phyloP scores from a whole-genome alignment of 805 yeast genomes.

The Priceomyces carsonii region DNA sequence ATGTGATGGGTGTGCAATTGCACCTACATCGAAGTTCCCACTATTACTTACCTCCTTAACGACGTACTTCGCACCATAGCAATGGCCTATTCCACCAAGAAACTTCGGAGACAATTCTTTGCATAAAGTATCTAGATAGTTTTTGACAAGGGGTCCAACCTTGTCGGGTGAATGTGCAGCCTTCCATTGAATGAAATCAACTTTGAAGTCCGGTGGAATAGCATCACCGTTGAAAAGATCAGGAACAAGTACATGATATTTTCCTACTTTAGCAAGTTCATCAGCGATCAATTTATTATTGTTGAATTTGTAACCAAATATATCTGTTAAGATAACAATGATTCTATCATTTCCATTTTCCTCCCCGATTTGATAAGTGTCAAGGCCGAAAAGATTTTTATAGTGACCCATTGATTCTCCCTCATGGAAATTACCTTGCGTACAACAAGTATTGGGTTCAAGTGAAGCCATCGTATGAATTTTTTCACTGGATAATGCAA shows the following conservation, averaged over 20 bases:
- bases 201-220: constrained; percentile 8
- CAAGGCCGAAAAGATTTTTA: constrained; percentile 42
- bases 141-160: constrained; percentile 49
- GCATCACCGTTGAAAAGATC: constrained; percentile 64
- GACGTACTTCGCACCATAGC: constrained; percentile 80
- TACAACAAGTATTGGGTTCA: constrained; percentile 53
- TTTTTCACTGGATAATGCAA: background rate
- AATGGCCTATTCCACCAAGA: constrained; percentile 70
- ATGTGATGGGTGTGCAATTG: constrained; percentile 83
- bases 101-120: constrained; percentile 44
- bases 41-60: constrained; percentile 49
- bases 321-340: constrained; percentile 67
- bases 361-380: constrained; percentile 31
- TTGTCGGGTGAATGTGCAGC: constrained; percentile 50
- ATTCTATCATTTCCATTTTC: constrained; percentile 40
- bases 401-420: constrained; percentile 51
- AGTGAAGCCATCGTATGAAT: constrained; percentile 52
- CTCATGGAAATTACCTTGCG: constrained; percentile 43
- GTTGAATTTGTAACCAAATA: constrained; percentile 59
- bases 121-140: constrained; percentile 47
- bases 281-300: constrained; percentile 69
- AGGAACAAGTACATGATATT: constrained; percentile 69
- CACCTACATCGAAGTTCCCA: constrained; percentile 47
- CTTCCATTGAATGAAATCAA: constrained; percentile 48
- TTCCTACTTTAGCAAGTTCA: constrained; percentile 56